Base-by-base conservation (phyloP, 129 eudicot species). In the Smallanthus sonchifolius region DNA sequence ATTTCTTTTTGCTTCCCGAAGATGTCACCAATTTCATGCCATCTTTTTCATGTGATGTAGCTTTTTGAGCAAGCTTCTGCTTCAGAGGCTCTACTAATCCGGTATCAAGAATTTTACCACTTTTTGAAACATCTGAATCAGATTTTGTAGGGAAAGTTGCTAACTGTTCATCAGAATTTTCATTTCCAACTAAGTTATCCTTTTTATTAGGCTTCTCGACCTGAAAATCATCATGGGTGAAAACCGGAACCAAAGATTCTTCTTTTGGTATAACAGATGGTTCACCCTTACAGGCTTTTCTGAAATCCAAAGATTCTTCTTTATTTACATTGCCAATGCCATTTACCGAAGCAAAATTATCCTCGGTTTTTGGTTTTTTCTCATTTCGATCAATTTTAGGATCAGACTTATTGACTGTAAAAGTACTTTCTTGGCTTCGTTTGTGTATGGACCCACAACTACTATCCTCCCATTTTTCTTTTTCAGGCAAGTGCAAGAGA, bases 1-100 rank as follows among this genome's bases (percentile, higher is more conserved):
- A 47, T 70, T 86, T 94, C 85, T 67, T 86, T 79, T 80, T 88
- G 48, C 87, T 73, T 62, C 86, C 77, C 5, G 86, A 80, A n/a
- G 91, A 81, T 8, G 69, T 79, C 74, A 79, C 68, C 74, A 77
- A 68, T 70, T 84, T 83, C 32, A 69, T 30, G 54, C 69, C 84
- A 67, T 83, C 86, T 76, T 81, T 87, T 64, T 79, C 87, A 75
- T 20, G 60, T 32, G 92, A 80, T 9, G 75, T 43, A 39, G 82
- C 81, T 76, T 81, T 76, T 69, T 81, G 84, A 65, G 79, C 80
- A 74, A 72, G 52, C 73, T 75, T 77, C 56, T 57, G 85, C 30
- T 81, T 84, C 43, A 15, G 60, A 36, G 78, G 78, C 81, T 83
- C 81, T 67, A 73, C 57, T 7, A 66, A 49, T 54, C 75, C 84